phyloP scores from a whole-genome alignment of 2,329 filamentous ascomycete genomes.

The Sphaceloma murrayae region DNA sequence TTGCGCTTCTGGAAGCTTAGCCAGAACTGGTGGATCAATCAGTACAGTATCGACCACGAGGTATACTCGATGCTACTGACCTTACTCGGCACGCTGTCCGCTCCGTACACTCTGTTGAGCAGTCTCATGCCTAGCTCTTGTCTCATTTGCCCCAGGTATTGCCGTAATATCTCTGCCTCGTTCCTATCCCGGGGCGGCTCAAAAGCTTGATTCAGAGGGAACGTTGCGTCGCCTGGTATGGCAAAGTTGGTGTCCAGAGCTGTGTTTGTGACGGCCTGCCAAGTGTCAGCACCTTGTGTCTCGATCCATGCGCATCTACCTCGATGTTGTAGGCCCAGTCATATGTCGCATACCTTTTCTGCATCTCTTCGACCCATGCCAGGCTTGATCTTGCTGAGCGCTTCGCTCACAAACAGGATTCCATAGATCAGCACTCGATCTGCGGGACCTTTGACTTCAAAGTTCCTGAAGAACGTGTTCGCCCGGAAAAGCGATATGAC shows the following conservation, averaged over 20 bases:
- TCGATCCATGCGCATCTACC: no score
- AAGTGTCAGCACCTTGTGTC: constrained; percentile 3
- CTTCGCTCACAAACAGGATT: constrained; percentile 89
- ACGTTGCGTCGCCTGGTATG: constrained; percentile 84
- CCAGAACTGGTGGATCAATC: constrained; percentile 76
- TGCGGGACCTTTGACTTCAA: constrained; percentile 93
- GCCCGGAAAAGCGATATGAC: constrained; percentile 86
- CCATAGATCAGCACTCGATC: constrained; percentile 94
- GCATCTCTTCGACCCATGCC: constrained; percentile 55
- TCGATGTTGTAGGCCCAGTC: no score
- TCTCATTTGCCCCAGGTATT: constrained; percentile 85
- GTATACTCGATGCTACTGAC: constrained; percentile 27
- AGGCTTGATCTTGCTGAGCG: constrained; percentile 77
- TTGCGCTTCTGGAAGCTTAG: constrained; percentile 97
- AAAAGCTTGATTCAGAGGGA: constrained; percentile 94
- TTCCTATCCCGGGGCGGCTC: constrained; percentile 78
- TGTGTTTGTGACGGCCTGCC: constrained; percentile 71
- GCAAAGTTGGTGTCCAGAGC: constrained; percentile 91
- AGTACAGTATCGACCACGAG: constrained; percentile 19
- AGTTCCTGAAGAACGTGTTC: constrained; percentile 98
- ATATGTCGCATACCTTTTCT: constrained; percentile 48
- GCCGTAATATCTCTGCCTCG: constrained; percentile 76
- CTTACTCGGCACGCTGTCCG: constrained; percentile 56
- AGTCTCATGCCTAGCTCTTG: constrained; percentile 81
- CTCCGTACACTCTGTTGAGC: constrained; percentile 77